Evolutionary conservation across 139 green algal genomes (phyloP).

Genomic region (Chlamydomonas schloesseri): DNA sequence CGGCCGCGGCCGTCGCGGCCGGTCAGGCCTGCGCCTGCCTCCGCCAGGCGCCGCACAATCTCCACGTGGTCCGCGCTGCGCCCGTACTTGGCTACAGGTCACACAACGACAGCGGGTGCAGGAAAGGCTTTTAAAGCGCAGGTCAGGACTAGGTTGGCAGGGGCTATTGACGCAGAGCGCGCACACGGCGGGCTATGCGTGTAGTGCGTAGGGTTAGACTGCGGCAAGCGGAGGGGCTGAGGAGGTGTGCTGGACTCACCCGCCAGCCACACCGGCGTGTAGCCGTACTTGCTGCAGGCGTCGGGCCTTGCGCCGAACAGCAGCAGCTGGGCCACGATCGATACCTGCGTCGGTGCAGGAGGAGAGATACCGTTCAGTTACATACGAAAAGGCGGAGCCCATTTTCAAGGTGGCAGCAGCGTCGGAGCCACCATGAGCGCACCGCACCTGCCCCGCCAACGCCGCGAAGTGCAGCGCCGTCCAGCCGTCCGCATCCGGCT

Average conservation of each 20-base stretch:
- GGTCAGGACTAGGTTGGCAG: no score
- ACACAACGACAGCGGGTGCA: no score
- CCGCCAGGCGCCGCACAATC: not conserved
- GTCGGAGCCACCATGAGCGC: no score
- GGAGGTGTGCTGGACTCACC: not conserved
- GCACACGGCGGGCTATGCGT: no score
- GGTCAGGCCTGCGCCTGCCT: slow-evolving; percentile 8
- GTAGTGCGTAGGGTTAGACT: no score
- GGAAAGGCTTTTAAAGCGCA: not conserved
- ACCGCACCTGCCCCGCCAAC: not conserved
- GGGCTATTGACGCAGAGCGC: no score
- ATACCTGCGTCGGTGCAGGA: not conserved
- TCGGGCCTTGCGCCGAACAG: not conserved
- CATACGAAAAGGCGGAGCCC: no score
- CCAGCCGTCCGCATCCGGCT: slow-evolving; percentile 36
- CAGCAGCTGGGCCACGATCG: slow-evolving; percentile 1
- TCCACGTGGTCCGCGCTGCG: slow-evolving; percentile 17
- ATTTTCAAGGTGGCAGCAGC: no score
- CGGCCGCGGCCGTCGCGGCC: slow-evolving; percentile 3
- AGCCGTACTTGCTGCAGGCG: not conserved
- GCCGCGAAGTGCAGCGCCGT: slow-evolving; percentile 42
- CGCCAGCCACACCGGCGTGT: not conserved
- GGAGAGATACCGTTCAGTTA: no score
- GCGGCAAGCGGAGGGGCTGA: no score
- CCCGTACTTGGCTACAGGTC: slow-evolving; percentile 41